A percentile compares a stretch with the other conserved stretches of the same genome.
phyloP scores from a whole-genome alignment of 257 asterid species.

The Mentha longifolia region DNA sequence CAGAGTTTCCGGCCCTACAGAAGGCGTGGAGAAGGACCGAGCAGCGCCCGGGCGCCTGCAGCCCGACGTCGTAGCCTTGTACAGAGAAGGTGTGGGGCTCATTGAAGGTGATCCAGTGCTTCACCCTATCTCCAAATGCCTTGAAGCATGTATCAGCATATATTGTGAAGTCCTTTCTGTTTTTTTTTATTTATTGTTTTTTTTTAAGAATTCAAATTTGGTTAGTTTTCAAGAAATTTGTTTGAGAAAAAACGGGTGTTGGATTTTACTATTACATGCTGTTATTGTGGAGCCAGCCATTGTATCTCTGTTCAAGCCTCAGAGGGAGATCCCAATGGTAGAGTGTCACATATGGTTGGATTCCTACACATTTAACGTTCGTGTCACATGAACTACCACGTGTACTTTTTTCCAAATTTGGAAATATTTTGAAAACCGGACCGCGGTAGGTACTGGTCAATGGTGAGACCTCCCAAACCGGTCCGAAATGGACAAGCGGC shows the following conservation, averaged over 20 bases:
- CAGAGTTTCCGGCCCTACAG: constrained; percentile 81
- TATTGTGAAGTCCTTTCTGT: constrained; percentile 67
- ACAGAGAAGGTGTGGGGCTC: constrained; percentile 80
- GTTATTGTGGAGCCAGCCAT: constrained; percentile 70
- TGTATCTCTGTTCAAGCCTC: constrained; percentile 65
- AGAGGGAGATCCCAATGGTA: constrained; percentile 98
- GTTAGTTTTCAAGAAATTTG: not conserved
- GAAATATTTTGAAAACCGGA: no score
- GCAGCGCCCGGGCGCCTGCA: constrained; percentile 79
- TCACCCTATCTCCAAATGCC: constrained; percentile 84
- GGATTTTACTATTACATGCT: constrained; percentile 51
- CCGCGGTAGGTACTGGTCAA: no score
- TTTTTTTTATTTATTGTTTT: no score
- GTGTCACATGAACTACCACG: not conserved
- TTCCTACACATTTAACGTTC: constrained; percentile 45
- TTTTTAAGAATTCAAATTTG: not conserved
- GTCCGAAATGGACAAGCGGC: no score
- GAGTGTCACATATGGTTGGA: constrained; percentile 81
- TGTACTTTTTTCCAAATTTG: not conserved
- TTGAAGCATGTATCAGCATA: constrained; percentile 85
- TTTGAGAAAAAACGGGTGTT: not conserved
- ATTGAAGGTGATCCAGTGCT: constrained; percentile 91
- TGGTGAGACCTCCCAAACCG: no score
- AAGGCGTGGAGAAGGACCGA: constrained; percentile 55
- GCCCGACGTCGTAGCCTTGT: constrained; percentile 81